phyloP scores from a whole-genome alignment of 768 basidiomycete species.

The Trametes cubensis region DNA sequence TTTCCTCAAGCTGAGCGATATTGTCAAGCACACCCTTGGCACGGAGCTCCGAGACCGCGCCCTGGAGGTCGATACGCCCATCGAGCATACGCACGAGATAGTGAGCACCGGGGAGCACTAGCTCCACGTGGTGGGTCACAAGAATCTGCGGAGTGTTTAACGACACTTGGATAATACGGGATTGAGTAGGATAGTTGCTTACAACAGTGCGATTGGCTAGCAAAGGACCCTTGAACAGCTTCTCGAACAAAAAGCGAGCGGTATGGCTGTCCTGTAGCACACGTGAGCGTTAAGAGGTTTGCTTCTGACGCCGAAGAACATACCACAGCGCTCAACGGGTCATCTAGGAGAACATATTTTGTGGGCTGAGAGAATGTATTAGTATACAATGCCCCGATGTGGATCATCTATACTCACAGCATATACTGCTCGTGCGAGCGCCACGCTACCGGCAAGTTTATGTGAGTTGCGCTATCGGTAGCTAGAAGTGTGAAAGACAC shows the following conservation, averaged over 20 bases:
- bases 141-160: slow-evolving; percentile 46
- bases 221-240: slow-evolving; percentile 67
- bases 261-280: slow-evolving; percentile 64
- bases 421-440: slow-evolving; percentile 82
- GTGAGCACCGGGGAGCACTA: slow-evolving; percentile 72
- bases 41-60: slow-evolving; percentile 65
- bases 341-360: slow-evolving; percentile 68
- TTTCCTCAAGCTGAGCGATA: slow-evolving; percentile 56
- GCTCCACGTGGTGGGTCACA: slow-evolving; percentile 84
- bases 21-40: slow-evolving; percentile 62
- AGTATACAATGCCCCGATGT: neutral
- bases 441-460: slow-evolving; percentile 53
- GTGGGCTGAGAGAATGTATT: slow-evolving; percentile 24
- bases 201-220: slow-evolving; percentile 70
- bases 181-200: slow-evolving; percentile 20
- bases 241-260: slow-evolving; percentile 61
- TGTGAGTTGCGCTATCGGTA: neutral
- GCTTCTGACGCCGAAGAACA: slow-evolving; percentile 28
- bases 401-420: slow-evolving; percentile 46
- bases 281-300: neutral
- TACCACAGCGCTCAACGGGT: slow-evolving; percentile 82
- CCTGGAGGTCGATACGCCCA: slow-evolving; percentile 78
- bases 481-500: slow-evolving; percentile 8
- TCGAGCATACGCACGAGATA: slow-evolving; percentile 81
- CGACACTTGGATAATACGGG: neutral